Base-by-base conservation (phyloP, 139 green algal species). In the Volvox reticuliferus region DNA sequence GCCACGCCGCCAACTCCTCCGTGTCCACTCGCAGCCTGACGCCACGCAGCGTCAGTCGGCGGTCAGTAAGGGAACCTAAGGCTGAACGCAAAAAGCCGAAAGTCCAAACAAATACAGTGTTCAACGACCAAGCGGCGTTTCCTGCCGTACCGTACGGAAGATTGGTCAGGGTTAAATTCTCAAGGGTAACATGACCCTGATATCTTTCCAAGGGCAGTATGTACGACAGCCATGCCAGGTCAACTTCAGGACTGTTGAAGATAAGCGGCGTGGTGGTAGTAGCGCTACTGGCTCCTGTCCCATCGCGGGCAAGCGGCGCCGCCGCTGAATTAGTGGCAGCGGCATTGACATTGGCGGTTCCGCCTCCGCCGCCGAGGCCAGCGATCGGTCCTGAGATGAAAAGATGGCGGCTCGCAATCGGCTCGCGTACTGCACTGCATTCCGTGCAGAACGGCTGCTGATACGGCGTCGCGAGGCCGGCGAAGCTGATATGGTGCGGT, bases 1-100 rank as follows among this genome's bases (percentile, higher is more conserved):
- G n/a, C 79, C 37, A 68, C 22, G 79, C 14, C 50, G 79, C 79
- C 79, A 86, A 22, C 79, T 86, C 79, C 44, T 71, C 79, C 24
- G 13, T 1, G 2, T 12, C 37, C 21, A 86, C 26, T 17, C 80
- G 80, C 80, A 86, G 55, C 55, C 28, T 32, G 1, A 75, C 55
- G n/a, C 44, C 26, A 0, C n/a, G 32, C 55, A 86, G n/a, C 55
- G 44, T 61, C 55, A 86, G 79, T 13, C 14, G 50, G 24, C 21
- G 79, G 2, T 37, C 21, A 18, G 5, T 18, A 22, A 13, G 21
- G 24, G 50, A 18, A 9, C 79, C 44, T 13, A 85, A 28, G 26
- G 24, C 35, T 16, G 1, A 36, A 55, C 80, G 80, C 55, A 32
- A 1, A 26, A 75, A 2, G 24, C 73, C 55, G 55, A 86, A 86